Percentiles rank a stretch among this genome's conserved stretches.
Evolutionary conservation across 2,329 filamentous ascomycete genomes (phyloP).

Genomic region (Trichoderma citrinoviride): DNA sequence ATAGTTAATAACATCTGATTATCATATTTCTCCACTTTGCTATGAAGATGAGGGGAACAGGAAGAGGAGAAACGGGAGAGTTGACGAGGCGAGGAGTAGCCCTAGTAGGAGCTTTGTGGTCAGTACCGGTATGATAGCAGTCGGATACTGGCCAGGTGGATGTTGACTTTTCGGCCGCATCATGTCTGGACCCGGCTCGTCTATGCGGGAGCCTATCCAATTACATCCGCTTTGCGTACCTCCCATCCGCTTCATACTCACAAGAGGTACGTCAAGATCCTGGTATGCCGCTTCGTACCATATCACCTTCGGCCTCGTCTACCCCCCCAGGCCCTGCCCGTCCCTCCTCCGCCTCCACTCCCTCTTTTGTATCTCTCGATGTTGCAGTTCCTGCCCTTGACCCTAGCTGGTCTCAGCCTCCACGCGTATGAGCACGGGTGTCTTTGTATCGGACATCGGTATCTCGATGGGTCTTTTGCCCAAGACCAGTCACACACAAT

Average conservation of each 20-base stretch:
- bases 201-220: not conserved
- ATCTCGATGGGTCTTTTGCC: conserved; percentile 12
- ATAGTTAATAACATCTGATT: not conserved
- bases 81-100: not conserved
- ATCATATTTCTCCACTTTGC: conserved; percentile 17
- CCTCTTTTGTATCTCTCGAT: conserved; percentile 19
- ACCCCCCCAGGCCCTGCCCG: not conserved
- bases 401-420: conserved; percentile 18
- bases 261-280: not conserved
- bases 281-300: not conserved
- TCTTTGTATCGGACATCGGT: conserved; percentile 12
- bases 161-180: not conserved
- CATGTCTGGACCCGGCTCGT: not conserved
- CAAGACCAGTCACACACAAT: conserved; percentile 7
- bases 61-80: conserved; percentile 6
- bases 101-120: not conserved
- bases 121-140: not conserved
- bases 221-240: not conserved
- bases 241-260: not conserved
- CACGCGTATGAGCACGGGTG: conserved; percentile 13
- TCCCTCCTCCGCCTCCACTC: conserved; percentile 1
- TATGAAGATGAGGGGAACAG: conserved; percentile 7
- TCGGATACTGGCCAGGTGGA: conserved; percentile 1
- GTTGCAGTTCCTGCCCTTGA: conserved; percentile 20
- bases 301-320: not conserved